These are phyloP conservation scores for Rhodotorula mucilaginosa DNA, from an alignment of 1,284 basidiomycete genomes.

Conservation along the genomic window DNA sequence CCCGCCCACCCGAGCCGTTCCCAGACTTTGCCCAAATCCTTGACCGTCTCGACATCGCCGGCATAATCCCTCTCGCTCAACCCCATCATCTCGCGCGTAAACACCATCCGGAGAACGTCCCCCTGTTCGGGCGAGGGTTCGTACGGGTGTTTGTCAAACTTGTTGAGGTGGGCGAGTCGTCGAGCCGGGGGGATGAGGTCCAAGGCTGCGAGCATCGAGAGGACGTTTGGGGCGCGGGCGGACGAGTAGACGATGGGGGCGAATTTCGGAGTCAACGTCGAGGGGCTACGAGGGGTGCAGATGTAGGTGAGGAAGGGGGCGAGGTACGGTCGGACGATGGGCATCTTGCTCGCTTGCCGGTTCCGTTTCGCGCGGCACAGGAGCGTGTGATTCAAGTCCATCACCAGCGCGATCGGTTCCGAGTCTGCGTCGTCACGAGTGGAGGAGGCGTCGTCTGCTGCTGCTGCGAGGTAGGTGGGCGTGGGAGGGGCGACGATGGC, in stretches of 20 bases:
- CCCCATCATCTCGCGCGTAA: slow-evolving; percentile 33
- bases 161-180: neutral
- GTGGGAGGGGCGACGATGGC: neutral
- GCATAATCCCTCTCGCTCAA: slow-evolving; percentile 24
- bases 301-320: slow-evolving; percentile 35
- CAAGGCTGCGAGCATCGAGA: slow-evolving; percentile 30
- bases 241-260: slow-evolving; percentile 29
- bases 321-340: slow-evolving; percentile 36
- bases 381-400: slow-evolving; percentile 39
- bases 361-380: slow-evolving; percentile 25
- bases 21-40: slow-evolving; percentile 33
- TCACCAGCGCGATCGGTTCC: slow-evolving; percentile 23
- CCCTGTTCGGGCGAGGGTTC: slow-evolving; percentile 6
- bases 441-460: neutral
- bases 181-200: slow-evolving; percentile 16
- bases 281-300: neutral
- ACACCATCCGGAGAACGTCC: slow-evolving; percentile 27
- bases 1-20: slow-evolving; percentile 1
- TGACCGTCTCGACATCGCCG: slow-evolving; percentile 32
- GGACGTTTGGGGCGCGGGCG: slow-evolving; percentile 29
- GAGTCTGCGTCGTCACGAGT: neutral
- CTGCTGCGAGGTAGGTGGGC: slow-evolving; percentile 11
- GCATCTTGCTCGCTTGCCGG: slow-evolving; percentile 6
- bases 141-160: neutral
- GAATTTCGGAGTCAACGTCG: neutral